These are phyloP conservation scores for Malassezia yamatoensis DNA, from an alignment of 1,284 basidiomycete genomes.

Conservation along the genomic window DNA sequence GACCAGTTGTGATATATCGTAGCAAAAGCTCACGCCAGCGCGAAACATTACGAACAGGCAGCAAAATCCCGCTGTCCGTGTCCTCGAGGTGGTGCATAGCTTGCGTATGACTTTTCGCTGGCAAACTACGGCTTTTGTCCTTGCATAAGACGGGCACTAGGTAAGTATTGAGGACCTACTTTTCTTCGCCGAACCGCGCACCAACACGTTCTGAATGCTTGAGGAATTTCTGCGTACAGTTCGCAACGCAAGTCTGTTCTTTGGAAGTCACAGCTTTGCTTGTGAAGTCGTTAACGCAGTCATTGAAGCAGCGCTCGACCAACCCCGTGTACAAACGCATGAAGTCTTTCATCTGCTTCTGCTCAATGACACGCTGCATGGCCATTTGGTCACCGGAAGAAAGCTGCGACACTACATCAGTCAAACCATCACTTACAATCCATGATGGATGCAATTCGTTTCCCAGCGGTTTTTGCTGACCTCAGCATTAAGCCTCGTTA, in stretches of 20 bases:
- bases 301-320: conserved; percentile 87
- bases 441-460: conserved; percentile 17
- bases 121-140: conserved; percentile 10
- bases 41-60: too few relatives aligned
- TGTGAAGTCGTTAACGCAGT: conserved; percentile 93
- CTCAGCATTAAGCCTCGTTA: conserved; percentile 12
- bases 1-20: too few relatives aligned
- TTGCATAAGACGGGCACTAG: conserved; percentile 16
- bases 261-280: conserved; percentile 83
- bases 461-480: conserved; percentile 14
- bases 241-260: conserved; percentile 59
- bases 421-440: conserved; percentile 20
- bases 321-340: conserved; percentile 89
- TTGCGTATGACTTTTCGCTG: not conserved
- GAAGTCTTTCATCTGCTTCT: conserved; percentile 88
- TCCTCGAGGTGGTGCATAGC: not conserved
- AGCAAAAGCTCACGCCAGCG: too few relatives aligned
- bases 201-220: conserved; percentile 93
- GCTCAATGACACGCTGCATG: conserved; percentile 45
- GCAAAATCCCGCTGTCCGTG: too few relatives aligned
- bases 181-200: conserved; percentile 60
- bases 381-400: conserved; percentile 39
- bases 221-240: conserved; percentile 81
- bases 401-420: conserved; percentile 35
- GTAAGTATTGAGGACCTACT: conserved; percentile 21